Evolutionary conservation across 140 eudicot genomes (phyloP), one percentile per base, ranked within the genome.

Genomic region (Stevia rebaudiana): DNA sequence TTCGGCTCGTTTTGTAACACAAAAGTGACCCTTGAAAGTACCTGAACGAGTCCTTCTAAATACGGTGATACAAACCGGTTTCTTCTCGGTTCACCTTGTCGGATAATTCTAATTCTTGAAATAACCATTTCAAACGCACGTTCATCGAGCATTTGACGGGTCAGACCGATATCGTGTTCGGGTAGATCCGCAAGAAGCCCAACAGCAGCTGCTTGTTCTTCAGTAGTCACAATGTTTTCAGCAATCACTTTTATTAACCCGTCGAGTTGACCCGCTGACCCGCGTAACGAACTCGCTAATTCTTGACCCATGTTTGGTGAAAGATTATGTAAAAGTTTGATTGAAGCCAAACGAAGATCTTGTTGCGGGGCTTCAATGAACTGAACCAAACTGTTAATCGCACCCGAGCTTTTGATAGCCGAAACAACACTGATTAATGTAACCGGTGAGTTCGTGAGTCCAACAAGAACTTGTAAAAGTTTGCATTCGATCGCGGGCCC

Each of bases 401-500:
- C 98, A 12, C 96, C 98, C 4, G 92, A 88, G 79, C 96, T 92
- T 78, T 81, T 87, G 40, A 92, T 84, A 51, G 98, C 96, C 2
- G 95, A 74, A 60, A 83, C 86, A 2, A 88, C 94, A 16, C 88
- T 69, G 10, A 58, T 43, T 39, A 85, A 77, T 8, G 98, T 83
- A 35, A 80, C 67, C 1, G 84, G 89, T 25, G 95, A 81, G 76
- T 75, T 81, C 2, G 98, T 88, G 35, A 92, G 95, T 49, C 96
- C 96, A 8, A 88, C 95, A 44, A 92, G 96, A 44, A 92, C 95
- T 75, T 88, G 95, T 36, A 92, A 64, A 16, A 92, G 94, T 75
- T 87, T 85, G 80, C 92, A 83, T 55, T 75, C 98, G 22, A 91
- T 92, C 2, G 95, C 72, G 6, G 98, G 96, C 10, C 98, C 98